A percentile compares a stretch with the other conserved stretches of the same genome.
These are phyloP conservation scores for Scutellaria barbata DNA, from an alignment of 257 asterid species.

Conservation along the genomic window DNA sequence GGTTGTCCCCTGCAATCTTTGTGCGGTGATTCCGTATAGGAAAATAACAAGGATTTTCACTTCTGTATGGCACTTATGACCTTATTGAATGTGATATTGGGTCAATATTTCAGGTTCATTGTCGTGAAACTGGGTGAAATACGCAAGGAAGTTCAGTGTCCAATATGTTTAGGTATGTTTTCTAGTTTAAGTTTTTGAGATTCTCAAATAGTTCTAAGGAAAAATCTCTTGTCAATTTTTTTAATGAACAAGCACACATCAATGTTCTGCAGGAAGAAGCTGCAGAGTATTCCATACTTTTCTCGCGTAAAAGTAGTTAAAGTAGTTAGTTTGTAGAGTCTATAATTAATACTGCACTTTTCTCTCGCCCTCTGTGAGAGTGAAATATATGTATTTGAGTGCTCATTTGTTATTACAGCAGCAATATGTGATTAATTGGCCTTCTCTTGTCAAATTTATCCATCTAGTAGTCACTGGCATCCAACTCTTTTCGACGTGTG, in stretches of 20 bases:
- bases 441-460: not conserved
- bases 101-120: conserved; percentile 57
- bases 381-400: conserved; percentile 15
- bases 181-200: conserved; percentile 9
- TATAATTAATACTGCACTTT: not conserved
- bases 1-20: conserved; percentile 12
- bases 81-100: conserved; percentile 3
- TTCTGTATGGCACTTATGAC: conserved; percentile 10
- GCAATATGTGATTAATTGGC: conserved; percentile 6
- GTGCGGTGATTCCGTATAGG: not conserved
- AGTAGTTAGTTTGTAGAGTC: not conserved
- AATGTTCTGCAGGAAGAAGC: conserved; percentile 30
- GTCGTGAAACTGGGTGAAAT: conserved; percentile 73
- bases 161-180: conserved; percentile 86
- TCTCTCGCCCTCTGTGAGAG: not conserved
- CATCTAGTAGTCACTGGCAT: not conserved
- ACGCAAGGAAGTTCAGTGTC: conserved; percentile 96
- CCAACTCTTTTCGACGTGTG: conserved; percentile 3
- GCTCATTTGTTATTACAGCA: not conserved
- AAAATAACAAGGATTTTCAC: not conserved
- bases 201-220: not conserved
- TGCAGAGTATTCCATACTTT: conserved; percentile 23
- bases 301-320: conserved; percentile 3
- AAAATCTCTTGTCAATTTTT: too few species aligned
- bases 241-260: not conserved